Base-by-base conservation (phyloP, 164 flowering plant species). In the Umbellularia californica region DNA sequence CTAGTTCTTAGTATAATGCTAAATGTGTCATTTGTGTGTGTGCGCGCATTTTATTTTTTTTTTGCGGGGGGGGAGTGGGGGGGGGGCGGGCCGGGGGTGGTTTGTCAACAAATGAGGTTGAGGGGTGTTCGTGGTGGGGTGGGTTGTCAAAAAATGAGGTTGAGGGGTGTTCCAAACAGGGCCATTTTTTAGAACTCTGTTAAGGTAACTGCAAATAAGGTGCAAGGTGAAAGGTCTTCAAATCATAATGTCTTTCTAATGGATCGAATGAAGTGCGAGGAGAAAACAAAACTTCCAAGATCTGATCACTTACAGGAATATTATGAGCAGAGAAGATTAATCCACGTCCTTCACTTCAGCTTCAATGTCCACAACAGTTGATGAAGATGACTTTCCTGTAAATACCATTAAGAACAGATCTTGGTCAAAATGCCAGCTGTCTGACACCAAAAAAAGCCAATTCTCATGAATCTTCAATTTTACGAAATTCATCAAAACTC, bases 331-430 rank as follows among this genome's bases (percentile, higher is more conserved):
- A 17, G 20, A 1, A 52, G 23, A 77, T 92, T 85, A 92, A 24
- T 93, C 97, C 20, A 82, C 88, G 81, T 93, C 98, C 79, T 81
- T 90, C 55, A 93, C 79, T 80, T 93, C 97, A 28, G 97, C 98
- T 88, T 92, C 98, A 70, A 93, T 79, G 79, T 92, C 98, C 47
- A 93, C 94, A 72, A 93, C 80, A 22, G 15, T 68, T 25, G 66
- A 55, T 20, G 96, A 84, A 58, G 87, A 83, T 10, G 83, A 66
- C 74, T 80, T 89, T 72, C 87, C 93, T 89, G 83, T 35, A 50
- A 23, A 24, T 25, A 52, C 20, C 70, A 67, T 50, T 27, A n/a
- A 17, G 5, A 6, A 74, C 4, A 67, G 27, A 28, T 14, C 7
- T 25, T 5, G 27, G 23, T 19, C 50, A 74, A 25, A 25, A 74